Conservation (phyloP, 1,284 basidiomycete genomes). For the Trametes hirsuta region DNA sequence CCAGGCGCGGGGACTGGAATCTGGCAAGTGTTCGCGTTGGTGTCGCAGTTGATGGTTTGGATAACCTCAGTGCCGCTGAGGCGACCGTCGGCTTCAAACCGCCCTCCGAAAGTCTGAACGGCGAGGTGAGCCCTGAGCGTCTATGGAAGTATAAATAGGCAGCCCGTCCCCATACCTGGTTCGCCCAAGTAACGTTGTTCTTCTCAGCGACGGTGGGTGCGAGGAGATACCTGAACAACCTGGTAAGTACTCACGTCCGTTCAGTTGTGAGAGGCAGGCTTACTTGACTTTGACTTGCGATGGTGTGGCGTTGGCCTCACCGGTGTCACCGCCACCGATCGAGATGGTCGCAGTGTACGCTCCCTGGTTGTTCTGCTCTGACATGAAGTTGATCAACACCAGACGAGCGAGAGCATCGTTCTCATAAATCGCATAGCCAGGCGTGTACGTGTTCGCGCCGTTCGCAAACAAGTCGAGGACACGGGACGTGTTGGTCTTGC, state of each 20-base stretch:
- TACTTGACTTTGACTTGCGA: constrained; percentile 52
- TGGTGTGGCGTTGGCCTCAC: constrained; percentile 41
- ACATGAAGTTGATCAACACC: constrained; percentile 71
- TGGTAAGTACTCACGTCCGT: not conserved
- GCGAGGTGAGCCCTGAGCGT: not conserved
- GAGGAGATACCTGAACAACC: constrained; percentile 47
- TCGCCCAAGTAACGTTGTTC: constrained; percentile 74
- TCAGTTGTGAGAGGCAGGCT: constrained; percentile 22
- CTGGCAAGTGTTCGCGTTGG: constrained; percentile 44
- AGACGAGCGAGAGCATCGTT: constrained; percentile 55
- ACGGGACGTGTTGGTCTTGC: constrained; percentile 58
- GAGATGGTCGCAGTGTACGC: constrained; percentile 51
- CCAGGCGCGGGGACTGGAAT: constrained; percentile 56
- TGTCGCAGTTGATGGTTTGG: constrained; percentile 47
- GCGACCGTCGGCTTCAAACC: constrained; percentile 60
- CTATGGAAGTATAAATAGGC: not conserved
- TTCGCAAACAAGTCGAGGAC: constrained; percentile 63
- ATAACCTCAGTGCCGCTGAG: constrained; percentile 45
- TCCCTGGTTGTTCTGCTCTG: constrained; percentile 53
- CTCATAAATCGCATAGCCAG: constrained; percentile 77
- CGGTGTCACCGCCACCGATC: constrained; percentile 46
- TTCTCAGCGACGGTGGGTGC: constrained; percentile 61
- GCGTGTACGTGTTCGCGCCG: constrained; percentile 52
- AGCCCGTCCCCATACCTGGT: constrained; percentile 30
- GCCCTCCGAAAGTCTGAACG: constrained; percentile 65